A percentile compares a stretch with the other conserved stretches of the same genome.
These are phyloP conservation scores for Endocalyx cinctus DNA, from an alignment of 2,329 filamentous ascomycete species.

Conservation along the genomic window DNA sequence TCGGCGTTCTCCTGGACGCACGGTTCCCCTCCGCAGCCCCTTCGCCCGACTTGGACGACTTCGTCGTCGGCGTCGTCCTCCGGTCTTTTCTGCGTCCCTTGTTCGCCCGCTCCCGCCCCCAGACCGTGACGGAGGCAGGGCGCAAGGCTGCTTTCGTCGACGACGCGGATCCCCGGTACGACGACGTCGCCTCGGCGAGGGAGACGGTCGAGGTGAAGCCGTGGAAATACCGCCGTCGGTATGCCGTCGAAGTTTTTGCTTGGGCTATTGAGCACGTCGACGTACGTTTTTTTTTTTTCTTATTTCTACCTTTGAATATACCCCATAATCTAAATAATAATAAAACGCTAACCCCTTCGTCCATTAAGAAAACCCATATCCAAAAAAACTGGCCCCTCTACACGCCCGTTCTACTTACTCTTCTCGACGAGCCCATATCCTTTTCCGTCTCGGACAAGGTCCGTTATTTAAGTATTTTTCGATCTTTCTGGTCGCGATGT, in stretches of 20 bases:
- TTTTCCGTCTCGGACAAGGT: conserved; percentile 39
- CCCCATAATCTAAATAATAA: not conserved
- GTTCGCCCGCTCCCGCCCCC: conserved; percentile 55
- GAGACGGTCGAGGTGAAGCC: conserved; percentile 44
- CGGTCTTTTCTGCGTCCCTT: conserved; percentile 60
- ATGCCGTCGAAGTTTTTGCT: conserved; percentile 51
- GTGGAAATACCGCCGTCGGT: conserved; percentile 55
- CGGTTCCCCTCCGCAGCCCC: conserved; percentile 6
- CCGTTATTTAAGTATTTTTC: conserved; percentile 52
- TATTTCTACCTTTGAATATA: conserved; percentile 3
- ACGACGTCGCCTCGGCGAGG: conserved; percentile 24
- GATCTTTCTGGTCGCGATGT: conserved; percentile 50
- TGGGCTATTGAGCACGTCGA: conserved; percentile 55
- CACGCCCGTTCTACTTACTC: conserved; percentile 63
- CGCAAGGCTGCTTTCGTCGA: conserved; percentile 46
- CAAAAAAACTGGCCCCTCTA: conserved; percentile 62
- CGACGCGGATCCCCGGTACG: conserved; percentile 31
- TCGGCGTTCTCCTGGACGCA: conserved; percentile 11
- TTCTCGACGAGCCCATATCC: conserved; percentile 64
- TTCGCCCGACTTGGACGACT: conserved; percentile 14
- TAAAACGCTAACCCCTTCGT: not conserved
- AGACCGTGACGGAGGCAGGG: conserved; percentile 51
- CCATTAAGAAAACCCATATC: conserved; percentile 38
- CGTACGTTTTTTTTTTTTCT: conserved; percentile 31
- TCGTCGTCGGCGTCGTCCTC: conserved; percentile 55